Percentiles rank a stretch among this genome's conserved stretches.
These are phyloP conservation scores for Cyberlindnera xylosilytica DNA, from an alignment of 805 yeast species.

Conservation along the genomic window DNA sequence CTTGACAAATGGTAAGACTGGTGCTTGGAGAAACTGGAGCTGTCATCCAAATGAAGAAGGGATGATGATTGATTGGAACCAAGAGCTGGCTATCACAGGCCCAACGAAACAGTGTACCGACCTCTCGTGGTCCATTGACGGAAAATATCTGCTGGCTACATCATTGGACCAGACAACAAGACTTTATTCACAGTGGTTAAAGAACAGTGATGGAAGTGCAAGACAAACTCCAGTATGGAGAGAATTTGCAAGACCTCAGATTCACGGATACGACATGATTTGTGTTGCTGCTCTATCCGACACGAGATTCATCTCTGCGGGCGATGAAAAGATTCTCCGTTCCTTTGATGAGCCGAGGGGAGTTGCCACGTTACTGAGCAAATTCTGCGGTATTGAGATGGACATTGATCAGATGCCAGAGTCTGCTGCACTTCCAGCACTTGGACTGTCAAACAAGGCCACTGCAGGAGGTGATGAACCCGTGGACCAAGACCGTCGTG, in stretches of 20 bases:
- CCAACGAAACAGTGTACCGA: conserved; percentile 74
- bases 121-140: conserved; percentile 66
- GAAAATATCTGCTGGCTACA: conserved; percentile 67
- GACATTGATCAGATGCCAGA: conserved; percentile 54
- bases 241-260: conserved; percentile 95
- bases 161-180: conserved; percentile 94
- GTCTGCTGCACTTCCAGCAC: conserved; percentile 86
- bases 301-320: conserved; percentile 81
- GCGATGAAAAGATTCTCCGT: conserved; percentile 90
- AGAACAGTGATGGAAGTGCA: conserved; percentile 29
- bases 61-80: conserved; percentile 35
- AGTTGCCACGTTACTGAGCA: conserved; percentile 59
- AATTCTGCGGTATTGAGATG: conserved; percentile 44
- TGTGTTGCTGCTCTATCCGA: conserved; percentile 61
- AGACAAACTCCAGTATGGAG: conserved; percentile 55
- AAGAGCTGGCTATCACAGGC: conserved; percentile 67
- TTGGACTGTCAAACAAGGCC: conserved; percentile 92
- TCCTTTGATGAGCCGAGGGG: conserved; percentile 86
- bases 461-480: conserved; percentile 41
- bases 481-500: conserved; percentile 28
- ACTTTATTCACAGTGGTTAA: conserved; percentile 63
- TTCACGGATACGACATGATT: conserved; percentile 96
- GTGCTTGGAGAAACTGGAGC: conserved; percentile 83
- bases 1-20: conserved; percentile 86
- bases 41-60: conserved; percentile 26